Conservation (phyloP, 2,329 filamentous ascomycete species). For the Dactylonectria estremocensis region DNA sequence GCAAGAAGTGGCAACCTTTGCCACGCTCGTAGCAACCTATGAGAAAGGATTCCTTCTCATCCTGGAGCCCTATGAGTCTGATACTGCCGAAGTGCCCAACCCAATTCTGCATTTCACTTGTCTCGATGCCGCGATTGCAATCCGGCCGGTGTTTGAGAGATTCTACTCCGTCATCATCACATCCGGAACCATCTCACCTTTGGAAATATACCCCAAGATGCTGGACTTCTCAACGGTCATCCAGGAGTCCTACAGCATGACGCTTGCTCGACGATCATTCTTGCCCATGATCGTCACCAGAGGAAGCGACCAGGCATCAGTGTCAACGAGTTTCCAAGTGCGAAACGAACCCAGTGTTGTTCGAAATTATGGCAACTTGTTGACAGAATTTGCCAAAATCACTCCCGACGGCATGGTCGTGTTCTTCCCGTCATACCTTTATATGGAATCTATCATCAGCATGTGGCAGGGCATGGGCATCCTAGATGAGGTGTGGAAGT, state of each 20-base stretch:
- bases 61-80: constrained; percentile 96
- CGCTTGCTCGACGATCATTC: constrained; percentile 93
- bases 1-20: constrained; percentile 98
- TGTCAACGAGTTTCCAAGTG: constrained; percentile 95
- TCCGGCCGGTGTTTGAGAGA: constrained; percentile 96
- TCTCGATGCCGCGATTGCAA: constrained; percentile 96
- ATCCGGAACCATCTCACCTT: constrained; percentile 94
- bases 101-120: constrained; percentile 98
- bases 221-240: constrained; percentile 92
- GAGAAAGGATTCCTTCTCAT: constrained; percentile 97
- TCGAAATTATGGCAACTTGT: constrained; percentile 92
- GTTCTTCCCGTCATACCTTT: constrained; percentile 98
- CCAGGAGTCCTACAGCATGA: constrained; percentile 98
- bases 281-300: constrained; percentile 97
- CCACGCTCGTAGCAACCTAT: constrained; percentile 95
- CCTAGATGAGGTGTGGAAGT: constrained; percentile 98
- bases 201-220: constrained; percentile 99
- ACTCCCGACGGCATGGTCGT: constrained; percentile 99
- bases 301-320: constrained; percentile 92
- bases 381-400: constrained; percentile 95
- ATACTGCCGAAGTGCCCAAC: constrained; percentile 95
- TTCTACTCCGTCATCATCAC: constrained; percentile 99
- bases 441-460: constrained; percentile 99
- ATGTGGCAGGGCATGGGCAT: constrained; percentile 99
- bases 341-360: constrained; percentile 97